Evolutionary conservation across 2,329 filamentous ascomycete genomes (phyloP).

Genomic region (Cryoendolithus antarcticus): DNA sequence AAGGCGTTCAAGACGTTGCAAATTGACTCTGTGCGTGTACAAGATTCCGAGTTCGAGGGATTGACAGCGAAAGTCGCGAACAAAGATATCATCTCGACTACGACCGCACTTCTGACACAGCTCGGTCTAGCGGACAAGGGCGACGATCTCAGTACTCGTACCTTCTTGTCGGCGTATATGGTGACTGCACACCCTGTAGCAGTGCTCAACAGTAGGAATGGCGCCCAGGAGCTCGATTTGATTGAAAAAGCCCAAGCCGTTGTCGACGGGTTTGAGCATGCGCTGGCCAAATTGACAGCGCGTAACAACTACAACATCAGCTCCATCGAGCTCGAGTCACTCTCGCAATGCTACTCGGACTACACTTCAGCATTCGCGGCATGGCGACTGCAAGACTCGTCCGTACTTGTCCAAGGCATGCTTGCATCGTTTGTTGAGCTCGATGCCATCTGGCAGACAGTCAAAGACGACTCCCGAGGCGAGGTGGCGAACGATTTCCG

Average conservation of each 20-base stretch:
- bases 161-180: slow-evolving; percentile 67
- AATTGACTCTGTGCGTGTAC: slow-evolving; percentile 57
- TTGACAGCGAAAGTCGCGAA: slow-evolving; percentile 57
- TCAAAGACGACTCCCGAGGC: slow-evolving; percentile 64
- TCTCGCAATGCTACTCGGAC: slow-evolving; percentile 58
- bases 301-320: slow-evolving; percentile 57
- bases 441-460: slow-evolving; percentile 70
- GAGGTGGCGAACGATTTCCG: slow-evolving; percentile 65
- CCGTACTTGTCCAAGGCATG: slow-evolving; percentile 70
- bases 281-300: slow-evolving; percentile 51
- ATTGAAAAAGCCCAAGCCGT: slow-evolving; percentile 68
- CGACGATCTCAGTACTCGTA: slow-evolving; percentile 60
- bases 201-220: slow-evolving; percentile 65
- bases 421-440: slow-evolving; percentile 76
- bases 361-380: slow-evolving; percentile 71
- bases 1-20: slow-evolving; percentile 53
- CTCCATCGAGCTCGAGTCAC: slow-evolving; percentile 46
- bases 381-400: slow-evolving; percentile 72
- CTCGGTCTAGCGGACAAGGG: slow-evolving; percentile 49
- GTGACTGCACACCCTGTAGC: slow-evolving; percentile 69
- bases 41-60: slow-evolving; percentile 60
- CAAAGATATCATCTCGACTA: slow-evolving; percentile 52
- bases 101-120: slow-evolving; percentile 54
- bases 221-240: slow-evolving; percentile 56
- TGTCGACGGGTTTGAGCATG: slow-evolving; percentile 65